Percentiles rank a stretch among this genome's conserved stretches.
Conservation (phyloP, 805 yeast genomes). For the Nakazawaea ishiwadae region DNA sequence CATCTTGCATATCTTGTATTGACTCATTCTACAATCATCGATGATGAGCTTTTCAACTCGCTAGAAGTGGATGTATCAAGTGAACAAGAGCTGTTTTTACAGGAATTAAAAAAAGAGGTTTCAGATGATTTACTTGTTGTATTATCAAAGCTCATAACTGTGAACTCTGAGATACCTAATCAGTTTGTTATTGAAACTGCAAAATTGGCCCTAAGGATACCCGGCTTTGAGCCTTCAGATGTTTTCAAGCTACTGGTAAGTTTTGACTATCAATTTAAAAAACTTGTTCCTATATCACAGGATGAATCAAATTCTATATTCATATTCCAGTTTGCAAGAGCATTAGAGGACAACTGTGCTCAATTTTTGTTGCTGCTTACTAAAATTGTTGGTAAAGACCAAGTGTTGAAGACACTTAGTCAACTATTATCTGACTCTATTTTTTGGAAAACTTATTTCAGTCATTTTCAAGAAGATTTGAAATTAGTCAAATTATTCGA, state of each 20-base stretch:
- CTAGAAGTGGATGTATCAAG: slow-evolving; percentile 1
- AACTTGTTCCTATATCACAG: not conserved
- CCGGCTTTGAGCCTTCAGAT: not conserved
- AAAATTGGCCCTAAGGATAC: not conserved
- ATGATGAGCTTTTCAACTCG: slow-evolving; percentile 5
- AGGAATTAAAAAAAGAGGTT: not conserved
- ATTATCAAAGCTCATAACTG: slow-evolving; percentile 3
- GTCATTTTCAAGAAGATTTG: not conserved
- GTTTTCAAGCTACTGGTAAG: slow-evolving; percentile 5
- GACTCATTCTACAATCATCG: not conserved
- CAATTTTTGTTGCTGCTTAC: slow-evolving; percentile 3
- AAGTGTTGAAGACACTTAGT: not conserved
- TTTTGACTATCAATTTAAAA: slow-evolving; percentile 2
- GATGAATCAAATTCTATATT: slow-evolving; percentile 1
- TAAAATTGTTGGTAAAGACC: not conserved
- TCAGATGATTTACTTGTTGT: not conserved
- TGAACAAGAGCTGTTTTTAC: slow-evolving; percentile 2
- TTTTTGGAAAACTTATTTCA: slow-evolving; percentile 3
- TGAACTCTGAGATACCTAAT: slow-evolving; percentile 1
- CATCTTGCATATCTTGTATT: not conserved
- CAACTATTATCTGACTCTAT: not conserved
- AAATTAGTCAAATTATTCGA: slow-evolving; percentile 1
- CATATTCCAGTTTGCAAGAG: slow-evolving; percentile 8
- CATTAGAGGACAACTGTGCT: slow-evolving; percentile 9
- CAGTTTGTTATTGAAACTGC: slow-evolving; percentile 1